These are phyloP conservation scores for Colletotrichum godetiae DNA, from an alignment of 2,329 filamentous ascomycete genomes.

Conservation along the genomic window DNA sequence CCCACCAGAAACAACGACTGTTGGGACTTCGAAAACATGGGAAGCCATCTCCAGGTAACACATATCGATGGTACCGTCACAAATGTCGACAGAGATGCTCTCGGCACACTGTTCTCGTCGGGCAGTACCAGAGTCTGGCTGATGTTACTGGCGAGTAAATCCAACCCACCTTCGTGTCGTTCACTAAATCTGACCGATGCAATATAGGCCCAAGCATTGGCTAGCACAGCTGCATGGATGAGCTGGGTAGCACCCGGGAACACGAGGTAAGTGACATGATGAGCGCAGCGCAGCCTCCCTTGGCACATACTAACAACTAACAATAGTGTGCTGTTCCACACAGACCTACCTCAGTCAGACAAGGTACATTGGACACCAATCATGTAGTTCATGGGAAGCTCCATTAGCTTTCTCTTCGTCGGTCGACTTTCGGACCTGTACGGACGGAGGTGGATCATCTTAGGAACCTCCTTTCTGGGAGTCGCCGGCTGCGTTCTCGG, in stretches of 20 bases:
- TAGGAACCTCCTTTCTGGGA: constrained; percentile 42
- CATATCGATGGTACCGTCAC: background rate
- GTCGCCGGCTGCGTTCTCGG: constrained; percentile 53
- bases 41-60: background rate
- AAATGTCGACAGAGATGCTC: background rate
- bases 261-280: constrained; percentile 41
- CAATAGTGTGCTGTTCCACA: constrained; percentile 42
- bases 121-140: background rate
- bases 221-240: constrained; percentile 41
- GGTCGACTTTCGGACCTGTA: constrained; percentile 28
- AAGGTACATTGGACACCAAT: constrained; percentile 48
- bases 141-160: background rate
- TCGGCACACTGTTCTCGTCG: background rate
- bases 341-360: constrained; percentile 45
- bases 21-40: background rate
- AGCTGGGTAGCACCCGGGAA: constrained; percentile 50
- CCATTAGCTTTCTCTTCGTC: constrained; percentile 46
- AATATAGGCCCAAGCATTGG: background rate
- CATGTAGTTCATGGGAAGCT: constrained; percentile 51
- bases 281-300: background rate
- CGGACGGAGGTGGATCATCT: constrained; percentile 21
- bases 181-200: background rate
- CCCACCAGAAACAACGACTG: background rate
- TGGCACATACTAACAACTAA: constrained; percentile 32
- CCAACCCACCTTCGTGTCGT: background rate